Percentiles rank a stretch among this genome's conserved stretches.
These are phyloP conservation scores for Limtongozyma cylindracea DNA, from an alignment of 805 yeast species.

Conservation along the genomic window DNA sequence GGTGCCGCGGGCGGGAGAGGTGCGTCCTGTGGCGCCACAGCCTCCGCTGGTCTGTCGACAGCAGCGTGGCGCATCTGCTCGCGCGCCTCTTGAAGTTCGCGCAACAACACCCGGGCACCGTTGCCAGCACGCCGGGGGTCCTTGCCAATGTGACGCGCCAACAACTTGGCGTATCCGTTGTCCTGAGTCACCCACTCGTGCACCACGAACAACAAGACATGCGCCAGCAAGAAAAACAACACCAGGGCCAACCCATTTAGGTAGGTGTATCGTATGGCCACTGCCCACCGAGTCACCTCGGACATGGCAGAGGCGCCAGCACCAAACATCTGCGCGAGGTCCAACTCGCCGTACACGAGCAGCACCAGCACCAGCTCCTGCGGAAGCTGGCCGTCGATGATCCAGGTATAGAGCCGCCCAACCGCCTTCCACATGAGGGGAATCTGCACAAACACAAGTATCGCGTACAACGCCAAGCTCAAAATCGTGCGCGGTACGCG, in stretches of 20 bases:
- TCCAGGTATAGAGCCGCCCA: slow-evolving; percentile 27
- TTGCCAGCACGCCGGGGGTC: slow-evolving; percentile 10
- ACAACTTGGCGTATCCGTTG: slow-evolving; percentile 35
- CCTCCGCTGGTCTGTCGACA: slow-evolving; percentile 3
- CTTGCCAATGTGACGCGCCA: slow-evolving; percentile 32
- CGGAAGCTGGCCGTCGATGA: slow-evolving; percentile 27
- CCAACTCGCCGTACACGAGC: slow-evolving; percentile 16
- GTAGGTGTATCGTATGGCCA: no score
- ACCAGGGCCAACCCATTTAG: slow-evolving; percentile 14
- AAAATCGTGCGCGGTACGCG: slow-evolving; percentile 3
- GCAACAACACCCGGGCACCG: no score
- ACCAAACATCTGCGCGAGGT: no score
- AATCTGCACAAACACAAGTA: slow-evolving; percentile 20
- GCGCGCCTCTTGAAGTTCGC: slow-evolving; percentile 2
- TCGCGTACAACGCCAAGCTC: slow-evolving; percentile 12
- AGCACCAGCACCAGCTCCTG: slow-evolving; percentile 7
- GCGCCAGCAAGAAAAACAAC: slow-evolving; percentile 12
- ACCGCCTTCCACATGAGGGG: slow-evolving; percentile 33
- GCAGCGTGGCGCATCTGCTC: slow-evolving; percentile 2
- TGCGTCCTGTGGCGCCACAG: slow-evolving; percentile 3
- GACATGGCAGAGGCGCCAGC: no score
- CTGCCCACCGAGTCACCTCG: no score
- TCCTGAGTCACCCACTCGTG: slow-evolving; percentile 55
- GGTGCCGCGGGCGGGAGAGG: no score
- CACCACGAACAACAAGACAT: slow-evolving; percentile 22